Base-by-base conservation (phyloP, 768 basidiomycete species). In the Auriscalpium orientale region DNA sequence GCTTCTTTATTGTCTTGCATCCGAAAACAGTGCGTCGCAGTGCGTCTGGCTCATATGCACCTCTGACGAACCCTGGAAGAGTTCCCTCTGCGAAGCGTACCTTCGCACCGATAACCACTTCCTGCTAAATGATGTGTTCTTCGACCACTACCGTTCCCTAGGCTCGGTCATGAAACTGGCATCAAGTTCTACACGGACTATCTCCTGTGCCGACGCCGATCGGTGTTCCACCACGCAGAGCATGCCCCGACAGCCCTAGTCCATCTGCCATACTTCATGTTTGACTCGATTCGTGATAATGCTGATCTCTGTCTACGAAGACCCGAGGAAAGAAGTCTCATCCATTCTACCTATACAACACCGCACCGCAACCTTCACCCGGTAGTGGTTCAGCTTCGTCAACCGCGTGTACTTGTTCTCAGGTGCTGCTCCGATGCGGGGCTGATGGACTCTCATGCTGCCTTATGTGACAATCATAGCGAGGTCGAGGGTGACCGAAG, bases 131-230 rank as follows among this genome's bases (percentile, higher is more conserved):
- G 98, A 98, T 64, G 83, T 86, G 49, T 83, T 83, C 3, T 97
- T 95, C 65, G 95, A 98, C 68, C 94, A 98, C 70, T 98, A 89
- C 66, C 83, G 95, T 15, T 93, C 94, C 4, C 78, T 98, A 8
- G 97, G 97, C 22, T 99, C 95, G 97, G 91, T 98, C 18, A 85
- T 97, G 60, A 92, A 94, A 83, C 85, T 33, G 97, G 97, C 1
- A 85, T 97, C 76, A 99, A 99, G 70, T 99, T 99, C 71, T 98
- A 94, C 64, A 89, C 88, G 40, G 97, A 99, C 65, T 94, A 89
- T 72, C 79, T 99, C 9, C 72, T 98, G 28, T 99, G 98, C 70
- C 94, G 91, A 63, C 82, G 90, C 12, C 97, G 97, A 0, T 94
- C 95, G 2, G 91, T 95, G 1, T 98, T 98, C 69, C 75, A 85